Evolutionary conservation across 148 eudicot species (phyloP), one percentile per base, ranked within the genome.

Genomic region (Camellia lanceoleosa): DNA sequence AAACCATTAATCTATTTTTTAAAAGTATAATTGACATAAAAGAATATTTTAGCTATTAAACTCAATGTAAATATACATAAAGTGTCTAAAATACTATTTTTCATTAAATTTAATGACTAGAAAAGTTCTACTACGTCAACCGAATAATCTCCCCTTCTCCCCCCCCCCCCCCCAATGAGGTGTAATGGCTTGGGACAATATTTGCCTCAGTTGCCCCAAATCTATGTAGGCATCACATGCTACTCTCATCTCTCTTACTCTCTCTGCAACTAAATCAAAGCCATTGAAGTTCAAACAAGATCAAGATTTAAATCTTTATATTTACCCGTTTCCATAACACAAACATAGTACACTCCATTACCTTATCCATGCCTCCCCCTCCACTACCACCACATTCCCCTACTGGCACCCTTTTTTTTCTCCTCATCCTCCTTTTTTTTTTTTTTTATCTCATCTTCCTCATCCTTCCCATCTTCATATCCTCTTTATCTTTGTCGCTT

Each of bases 221-320:
- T 30, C 38, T 30, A 1, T 30, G 38, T 30, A 1, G 38, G 38
- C 79, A 83, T 84, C 89, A 87, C 92, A 88, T 89, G 90, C 58
- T 20, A 19, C 18, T 23, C 66, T 64, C 43, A 30, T 75, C 79
- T 62, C 65, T 77, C 82, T 63, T 60, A 18, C 77, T 61, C 18
- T 41, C 62, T 16, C 66, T 60, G n/a, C 12, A 0, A 46, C 20
- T 7, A 79, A 30, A 30, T 30, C 38, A 30, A 30, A 30, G 38
- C 38, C 38, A 30, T 30, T 30, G 38, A 30, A 30, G 38, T 1
- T 20, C 43, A n/a, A 79, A n/a, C 60, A 44, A 74, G 67, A 68
- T 69, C 79, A 4, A 76, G 72, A 67, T 73, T 76, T 73, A 74
- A 81, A 79, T 83, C 84, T 78, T 71, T 1, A 30, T 30, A 23